phyloP scores from a whole-genome alignment of 805 yeast genomes.

The Torulaspora gathmanii region DNA sequence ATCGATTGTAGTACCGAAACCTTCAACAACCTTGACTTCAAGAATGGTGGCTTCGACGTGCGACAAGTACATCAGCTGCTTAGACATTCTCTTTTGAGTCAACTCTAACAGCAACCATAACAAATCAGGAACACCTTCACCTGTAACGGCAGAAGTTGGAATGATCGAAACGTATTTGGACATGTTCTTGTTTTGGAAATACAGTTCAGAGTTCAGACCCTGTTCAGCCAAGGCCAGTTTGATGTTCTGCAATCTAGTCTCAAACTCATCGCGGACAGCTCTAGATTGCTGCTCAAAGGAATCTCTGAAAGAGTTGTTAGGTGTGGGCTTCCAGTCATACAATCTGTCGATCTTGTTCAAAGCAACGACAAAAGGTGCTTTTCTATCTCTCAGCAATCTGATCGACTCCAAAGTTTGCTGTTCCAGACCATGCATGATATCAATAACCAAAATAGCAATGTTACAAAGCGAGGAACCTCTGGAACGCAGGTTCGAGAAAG shows the following conservation, averaged over 20 bases:
- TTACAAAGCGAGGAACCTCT: constrained; percentile 99
- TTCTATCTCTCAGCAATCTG: constrained; percentile 85
- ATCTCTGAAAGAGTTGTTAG: constrained; percentile 94
- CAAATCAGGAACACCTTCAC: constrained; percentile 99
- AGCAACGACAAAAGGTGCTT: constrained; percentile 97
- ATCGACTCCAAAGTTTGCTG: constrained; percentile 96
- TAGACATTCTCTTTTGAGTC: constrained; percentile 98
- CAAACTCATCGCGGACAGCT: constrained; percentile 88
- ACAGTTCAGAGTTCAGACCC: constrained; percentile 95
- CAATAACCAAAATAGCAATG: constrained; percentile 97
- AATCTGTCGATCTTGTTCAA: constrained; percentile 96
- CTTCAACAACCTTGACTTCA: constrained; percentile 97
- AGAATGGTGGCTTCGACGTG: constrained; percentile 88
- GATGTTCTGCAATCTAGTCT: constrained; percentile 77
- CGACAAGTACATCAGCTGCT: constrained; percentile 93
- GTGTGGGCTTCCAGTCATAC: constrained; percentile 86
- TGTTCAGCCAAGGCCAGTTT: constrained; percentile 93
- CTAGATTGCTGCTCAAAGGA: constrained; percentile 76
- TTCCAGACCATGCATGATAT: constrained; percentile 98
- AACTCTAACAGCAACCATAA: constrained; percentile 91
- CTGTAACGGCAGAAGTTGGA: constrained; percentile 98
- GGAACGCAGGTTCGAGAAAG: constrained; percentile 93
- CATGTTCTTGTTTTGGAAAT: constrained; percentile 91
- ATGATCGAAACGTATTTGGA: constrained; percentile 92
- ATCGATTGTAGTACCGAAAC: constrained; percentile 98